Base-by-base conservation (phyloP, 2,329 filamentous ascomycete species). In the Verticillium longisporum region DNA sequence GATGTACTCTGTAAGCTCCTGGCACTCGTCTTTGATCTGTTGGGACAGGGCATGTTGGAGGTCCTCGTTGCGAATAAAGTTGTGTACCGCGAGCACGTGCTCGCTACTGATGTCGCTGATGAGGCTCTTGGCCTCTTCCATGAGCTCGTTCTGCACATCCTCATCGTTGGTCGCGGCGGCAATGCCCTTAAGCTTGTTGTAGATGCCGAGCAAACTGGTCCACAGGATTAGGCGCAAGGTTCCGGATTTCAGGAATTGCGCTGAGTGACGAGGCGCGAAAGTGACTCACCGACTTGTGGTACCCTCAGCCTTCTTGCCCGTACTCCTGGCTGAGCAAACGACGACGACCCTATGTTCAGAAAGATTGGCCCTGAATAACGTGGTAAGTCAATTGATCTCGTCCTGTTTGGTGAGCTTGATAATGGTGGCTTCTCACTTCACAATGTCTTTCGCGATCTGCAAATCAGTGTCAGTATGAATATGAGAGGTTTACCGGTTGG, bases 321-420 rank as follows among this genome's bases (percentile, higher is more conserved):
- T 95, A 77, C 92, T 97, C 73, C 95, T 84, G 53, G 95, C 95
- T 63, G 95, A 99, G 78, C 95, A 99, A 61, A 99, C 94, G 61
- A 99, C 89, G 61, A 92, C 93, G 66, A 97, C 87, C 74, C 88
- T 88, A 71, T 92, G 88, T 61, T 85, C 79, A 60, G 79, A 79
- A 60, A 96, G 76, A 72, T 81, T 83, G 21, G 82, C 78, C 67
- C 86, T 89, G 65, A 55, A 63, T 6, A 61, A 61, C 31, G n/a
- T 55, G 26, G 31, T 15, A 33, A 32, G 62, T 68, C 56, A 66
- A 62, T 68, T 55, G 67, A 45, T 11, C n/a, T 21, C 45, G 7
- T 18, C 11, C 4, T 10, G 6, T 11, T 26, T 6, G 45, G 45
- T 18, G 45, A n/a, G 54, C 37, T 36, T 60, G 54, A 31, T 33